Base-by-base conservation (phyloP, 2,329 filamentous ascomycete genomes). In the Sphaerulina musiva region DNA sequence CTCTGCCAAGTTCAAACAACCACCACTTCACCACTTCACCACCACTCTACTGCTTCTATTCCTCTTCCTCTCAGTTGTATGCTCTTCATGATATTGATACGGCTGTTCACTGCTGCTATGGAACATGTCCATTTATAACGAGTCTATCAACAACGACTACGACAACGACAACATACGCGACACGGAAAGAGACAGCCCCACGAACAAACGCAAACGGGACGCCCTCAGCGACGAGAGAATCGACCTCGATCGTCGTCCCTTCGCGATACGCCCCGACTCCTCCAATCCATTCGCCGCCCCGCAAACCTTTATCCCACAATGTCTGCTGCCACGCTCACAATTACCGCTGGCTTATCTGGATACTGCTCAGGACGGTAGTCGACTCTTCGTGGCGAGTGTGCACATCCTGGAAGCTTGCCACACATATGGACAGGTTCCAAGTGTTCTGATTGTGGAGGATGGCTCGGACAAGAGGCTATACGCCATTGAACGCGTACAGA, bases 401-500 rank as follows among this genome's bases (percentile, higher is more conserved):
- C 80, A 80, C 58, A 80, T 84, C 53, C 72, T 87, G 56, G 83
- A 86, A 58, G 76, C 82, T 40, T 81, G 83, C 32, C 46, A 62
- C 14, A 69, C 78, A 74, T n/a, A 75, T 81, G 62, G 53, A 48
- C 42, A 59, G 10, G 54, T 52, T 17, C 69, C 78, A 11, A 78
- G 77, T 54, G 72, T 87, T 12, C 75, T 89, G 8, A 74, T 89
- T 55, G 83, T 82, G 29, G 76, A 80, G 54, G 75, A 80, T 29
- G 26, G 26, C 43, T 80, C 85, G 42, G 72, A 76, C 26, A 78
- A 75, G 53, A 74, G 73, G 36, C 59, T 80, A 0, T 86, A 82
- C 66, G 84, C 78, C 10, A 72, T 88, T n/a, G 87, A 91, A 71
- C 77, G 81, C 23, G 81, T 87, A 36, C 73, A 76, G 12, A 69